Evolutionary conservation across 148 eudicot species (phyloP).

Genomic region (Amaranthus palmeri): DNA sequence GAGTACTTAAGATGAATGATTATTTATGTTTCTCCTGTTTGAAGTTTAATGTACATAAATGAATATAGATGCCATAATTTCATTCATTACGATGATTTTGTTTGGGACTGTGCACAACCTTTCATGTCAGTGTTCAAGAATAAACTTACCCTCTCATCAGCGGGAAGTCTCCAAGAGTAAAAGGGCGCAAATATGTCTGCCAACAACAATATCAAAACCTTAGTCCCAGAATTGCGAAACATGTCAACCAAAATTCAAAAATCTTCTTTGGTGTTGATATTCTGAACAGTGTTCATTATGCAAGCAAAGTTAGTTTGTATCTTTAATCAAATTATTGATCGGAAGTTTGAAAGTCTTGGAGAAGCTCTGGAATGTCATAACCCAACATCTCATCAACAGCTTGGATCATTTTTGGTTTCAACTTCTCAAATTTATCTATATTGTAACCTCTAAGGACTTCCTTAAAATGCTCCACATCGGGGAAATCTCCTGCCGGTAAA

Average conservation of each 20-base stretch:
- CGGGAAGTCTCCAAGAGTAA: background rate
- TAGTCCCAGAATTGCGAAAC: background rate
- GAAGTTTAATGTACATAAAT: too few relatives aligned
- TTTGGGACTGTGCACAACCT: too few relatives aligned
- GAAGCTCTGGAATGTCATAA: conserved; percentile 75
- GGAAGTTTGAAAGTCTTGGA: conserved; percentile 50
- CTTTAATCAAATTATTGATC: conserved; percentile 19
- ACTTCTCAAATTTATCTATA: conserved; percentile 67
- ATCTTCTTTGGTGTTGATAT: background rate
- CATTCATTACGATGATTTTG: too few relatives aligned
- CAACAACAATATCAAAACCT: background rate
- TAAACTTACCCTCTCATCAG: too few relatives aligned
- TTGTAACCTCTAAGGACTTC: conserved; percentile 56
- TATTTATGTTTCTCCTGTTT: too few relatives aligned
- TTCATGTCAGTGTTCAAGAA: too few relatives aligned
- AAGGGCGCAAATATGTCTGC: background rate
- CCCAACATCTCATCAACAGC: conserved; percentile 85
- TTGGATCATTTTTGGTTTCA: conserved; percentile 74
- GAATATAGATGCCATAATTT: too few relatives aligned
- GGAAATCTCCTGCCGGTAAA: conserved; percentile 80
- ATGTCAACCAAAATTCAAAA: background rate
- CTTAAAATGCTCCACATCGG: conserved; percentile 51
- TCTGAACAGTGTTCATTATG: background rate
- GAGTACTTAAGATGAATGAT: too few relatives aligned
- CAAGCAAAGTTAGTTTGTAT: background rate